Evolutionary conservation across 2,329 filamentous ascomycete genomes (phyloP), one percentile per base, ranked within the genome.

Genomic region (Phialophora chinensis): DNA sequence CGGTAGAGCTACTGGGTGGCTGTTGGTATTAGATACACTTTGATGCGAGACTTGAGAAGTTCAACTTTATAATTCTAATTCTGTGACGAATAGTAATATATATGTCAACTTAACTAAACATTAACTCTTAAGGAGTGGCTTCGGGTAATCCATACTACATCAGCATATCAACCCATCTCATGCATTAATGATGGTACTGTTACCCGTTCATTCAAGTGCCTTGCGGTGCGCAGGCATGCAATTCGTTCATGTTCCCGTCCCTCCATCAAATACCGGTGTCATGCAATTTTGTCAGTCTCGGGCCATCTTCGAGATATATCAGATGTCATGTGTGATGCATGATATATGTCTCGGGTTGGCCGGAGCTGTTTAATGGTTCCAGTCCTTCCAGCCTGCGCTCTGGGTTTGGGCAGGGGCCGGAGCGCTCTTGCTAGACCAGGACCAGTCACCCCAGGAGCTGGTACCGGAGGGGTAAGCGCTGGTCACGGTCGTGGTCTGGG

Each of bases 301-400:
- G 49, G 49, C 20, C 23, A 20, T 42, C 38, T 42, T 42, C 38
- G 14, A 42, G 38, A 42, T 7, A 42, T 17, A n/a, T 44, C 38
- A 42, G 14, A 17, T 7, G 14, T 17, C 38, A 42, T 14, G 33
- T 38, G 33, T 38, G 33, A 14, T 38, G 4, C 17, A 4, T 17
- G 35, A 42, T 42, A 20, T n/a, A 44, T 44, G 2, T 8, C 38
- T 44, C 12, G 38, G 38, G 38, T 27, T 27, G 20, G 12, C 47
- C 23, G 47, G 47, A 50, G 17, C 20, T 14, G 23, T 10, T 11
- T 52, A 52, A 29, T 52, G 23, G 49, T 29, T 54, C 53, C 55
- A 65, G 12, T 61, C 38, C 1, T 57, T 60, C 63, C 63, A 61
- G 8, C 50, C 38, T 33, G 35, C 12, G 44, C 61, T 61, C 20